Evolutionary conservation across 2,329 filamentous ascomycete genomes (phyloP).

Genomic region (Cercospora berteroae): DNA sequence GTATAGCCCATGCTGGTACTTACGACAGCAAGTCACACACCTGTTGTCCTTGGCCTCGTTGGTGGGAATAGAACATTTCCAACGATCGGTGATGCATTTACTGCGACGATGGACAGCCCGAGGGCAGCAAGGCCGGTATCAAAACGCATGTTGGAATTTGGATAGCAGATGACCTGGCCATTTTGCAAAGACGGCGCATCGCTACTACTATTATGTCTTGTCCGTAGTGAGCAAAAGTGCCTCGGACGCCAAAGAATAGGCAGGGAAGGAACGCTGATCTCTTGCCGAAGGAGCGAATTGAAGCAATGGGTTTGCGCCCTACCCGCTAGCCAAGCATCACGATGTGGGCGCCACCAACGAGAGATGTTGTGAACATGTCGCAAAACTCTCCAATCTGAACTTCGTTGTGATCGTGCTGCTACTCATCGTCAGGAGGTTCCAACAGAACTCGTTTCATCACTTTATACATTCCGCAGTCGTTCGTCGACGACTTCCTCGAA

Average conservation of each 20-base stretch:
- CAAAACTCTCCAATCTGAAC: neutral
- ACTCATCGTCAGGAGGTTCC: neutral
- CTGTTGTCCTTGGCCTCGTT: neutral
- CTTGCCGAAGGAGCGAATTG: neutral
- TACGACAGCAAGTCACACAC: neutral
- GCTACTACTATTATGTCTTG: neutral
- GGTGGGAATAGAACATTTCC: neutral
- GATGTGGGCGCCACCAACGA: conserved; percentile 1
- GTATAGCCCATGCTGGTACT: neutral
- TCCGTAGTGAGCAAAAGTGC: neutral
- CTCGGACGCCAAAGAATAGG: neutral
- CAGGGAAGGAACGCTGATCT: neutral
- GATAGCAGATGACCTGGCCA: neutral
- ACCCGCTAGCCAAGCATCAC: neutral
- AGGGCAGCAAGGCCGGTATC: neutral
- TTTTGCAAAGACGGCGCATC: neutral
- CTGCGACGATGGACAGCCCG: neutral
- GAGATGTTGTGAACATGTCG: neutral
- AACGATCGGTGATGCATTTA: neutral
- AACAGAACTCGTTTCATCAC: neutral
- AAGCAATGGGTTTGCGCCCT: neutral
- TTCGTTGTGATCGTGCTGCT: neutral
- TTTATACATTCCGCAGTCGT: neutral
- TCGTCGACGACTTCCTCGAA: too few species aligned
- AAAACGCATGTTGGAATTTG: conserved; percentile 1